Percentiles rank a stretch among this genome's conserved stretches.
phyloP scores from a whole-genome alignment of 495 filamentous ascomycete genomes.

The Letharia lupina region DNA sequence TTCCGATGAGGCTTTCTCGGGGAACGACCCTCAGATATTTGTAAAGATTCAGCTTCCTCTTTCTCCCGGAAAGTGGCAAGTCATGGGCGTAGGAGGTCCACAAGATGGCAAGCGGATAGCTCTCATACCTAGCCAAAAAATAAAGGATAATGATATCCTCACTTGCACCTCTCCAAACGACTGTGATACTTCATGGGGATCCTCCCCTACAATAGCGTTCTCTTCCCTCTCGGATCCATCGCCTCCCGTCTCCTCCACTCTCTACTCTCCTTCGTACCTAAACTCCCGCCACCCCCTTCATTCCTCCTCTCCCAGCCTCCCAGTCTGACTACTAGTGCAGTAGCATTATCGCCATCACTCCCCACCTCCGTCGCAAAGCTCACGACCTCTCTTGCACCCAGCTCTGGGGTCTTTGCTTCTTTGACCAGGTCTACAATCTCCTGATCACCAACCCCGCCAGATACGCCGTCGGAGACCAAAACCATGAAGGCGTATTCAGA shows the following conservation, averaged over 20 bases:
- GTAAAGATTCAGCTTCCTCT: not conserved
- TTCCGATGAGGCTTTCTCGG: too few species aligned
- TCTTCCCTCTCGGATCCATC: conserved; percentile 67
- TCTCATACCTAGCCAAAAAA: not conserved
- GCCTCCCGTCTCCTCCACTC: conserved; percentile 81
- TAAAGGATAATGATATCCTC: not conserved
- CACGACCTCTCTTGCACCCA: conserved; percentile 70
- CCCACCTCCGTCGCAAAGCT: conserved; percentile 80
- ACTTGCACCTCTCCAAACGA: not conserved
- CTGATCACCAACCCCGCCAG: conserved; percentile 73
- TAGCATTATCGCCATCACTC: conserved; percentile 70
- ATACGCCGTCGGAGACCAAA: conserved; percentile 80
- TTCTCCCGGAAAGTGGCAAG: not conserved
- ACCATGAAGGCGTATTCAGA: conserved; percentile 85
- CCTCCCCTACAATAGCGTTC: conserved; percentile 29
- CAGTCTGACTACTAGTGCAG: conserved; percentile 81
- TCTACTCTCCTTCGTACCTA: conserved; percentile 84
- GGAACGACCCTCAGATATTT: too few species aligned
- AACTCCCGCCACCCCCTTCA: conserved; percentile 78
- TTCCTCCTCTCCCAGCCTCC: conserved; percentile 91
- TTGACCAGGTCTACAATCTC: conserved; percentile 95
- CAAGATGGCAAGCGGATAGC: not conserved
- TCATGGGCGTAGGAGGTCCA: not conserved
- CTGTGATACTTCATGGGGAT: not conserved
- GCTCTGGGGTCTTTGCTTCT: conserved; percentile 81